Base-by-base conservation (phyloP, 1,139 yeast genomes). In the Yamadazyma epiphylla region DNA sequence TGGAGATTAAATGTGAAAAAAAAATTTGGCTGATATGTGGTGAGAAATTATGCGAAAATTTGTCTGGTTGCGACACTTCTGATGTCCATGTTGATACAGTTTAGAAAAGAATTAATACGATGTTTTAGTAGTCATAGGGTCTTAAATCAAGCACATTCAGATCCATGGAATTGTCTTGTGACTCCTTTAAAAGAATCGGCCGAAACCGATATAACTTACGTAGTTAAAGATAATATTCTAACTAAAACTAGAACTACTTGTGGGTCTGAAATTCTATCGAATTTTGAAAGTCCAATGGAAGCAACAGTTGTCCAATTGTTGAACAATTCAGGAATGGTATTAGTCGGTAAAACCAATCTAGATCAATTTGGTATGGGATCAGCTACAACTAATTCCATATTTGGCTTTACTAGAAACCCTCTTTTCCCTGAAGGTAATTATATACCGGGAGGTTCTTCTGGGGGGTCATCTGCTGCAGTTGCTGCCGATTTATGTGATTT, bases 331-430 rank as follows among this genome's bases (percentile, higher is more conserved):
- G 86, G 88, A 0, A 68, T 71, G 15, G 45, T 55, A 1, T 51
- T 80, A n/a, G 58, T 79, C 0, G 97, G 95, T 0, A 91, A 89
- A 55, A 73, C 94, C n/a, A 91, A 91, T 46, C 65, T 94, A 74
- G 99, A 94, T 58, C 97, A 94, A 58, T 94, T 91, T 60, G 98
- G 95, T 2, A 94, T 94, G 98, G 99, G 98, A 3, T 79, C 86
- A 4, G 69, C 80, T 2, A 80, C 55, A 47, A 69, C 74, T 23
- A 72, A 66, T 49, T 75, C 81, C 6, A 60, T 42, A 32, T 80
- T 61, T 50, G 96, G 96, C 0, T 70, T 82, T 1, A 70, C 82
- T 0, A 40, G 63, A 5, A 91, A 91, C 49, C 97, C 98, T 1
- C 37, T 62, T 16, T 76, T 55, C 41, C 42, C 46, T 3, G 58